A percentile compares a stretch with the other conserved stretches of the same genome.
phyloP scores from a whole-genome alignment of 2,329 filamentous ascomycete genomes.

The Colletotrichum zoysiae region DNA sequence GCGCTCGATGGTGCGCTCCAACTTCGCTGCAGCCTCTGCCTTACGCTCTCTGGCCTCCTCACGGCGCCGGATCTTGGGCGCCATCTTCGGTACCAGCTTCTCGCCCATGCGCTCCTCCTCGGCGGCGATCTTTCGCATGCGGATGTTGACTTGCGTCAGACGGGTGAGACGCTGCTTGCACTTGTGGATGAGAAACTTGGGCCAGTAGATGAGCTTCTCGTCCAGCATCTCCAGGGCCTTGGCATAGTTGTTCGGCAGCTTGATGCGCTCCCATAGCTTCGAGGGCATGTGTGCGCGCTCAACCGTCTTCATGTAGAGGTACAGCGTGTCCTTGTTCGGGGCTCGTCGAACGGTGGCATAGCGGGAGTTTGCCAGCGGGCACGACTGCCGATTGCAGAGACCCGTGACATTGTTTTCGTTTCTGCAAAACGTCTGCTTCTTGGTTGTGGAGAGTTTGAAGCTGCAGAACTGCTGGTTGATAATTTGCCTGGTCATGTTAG shows the following conservation, averaged over 20 bases:
- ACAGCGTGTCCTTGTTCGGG: conserved; percentile 83
- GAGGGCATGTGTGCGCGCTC: conserved; percentile 89
- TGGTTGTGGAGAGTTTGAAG: conserved; percentile 91
- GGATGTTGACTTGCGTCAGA: conserved; percentile 90
- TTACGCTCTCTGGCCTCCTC: conserved; percentile 83
- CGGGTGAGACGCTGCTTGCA: conserved; percentile 96
- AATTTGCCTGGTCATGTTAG: conserved; percentile 69
- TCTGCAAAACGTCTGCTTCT: conserved; percentile 92
- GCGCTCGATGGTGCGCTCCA: conserved; percentile 94
- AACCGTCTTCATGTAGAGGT: conserved; percentile 96
- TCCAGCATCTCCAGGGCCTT: conserved; percentile 91
- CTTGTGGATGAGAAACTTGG: conserved; percentile 92
- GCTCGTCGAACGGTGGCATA: conserved; percentile 93
- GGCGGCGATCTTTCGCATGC: conserved; percentile 82
- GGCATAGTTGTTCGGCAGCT: conserved; percentile 89
- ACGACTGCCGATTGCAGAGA: conserved; percentile 88
- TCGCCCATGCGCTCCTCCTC: conserved; percentile 93
- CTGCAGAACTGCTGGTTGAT: conserved; percentile 96
- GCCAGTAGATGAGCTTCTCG: conserved; percentile 89
- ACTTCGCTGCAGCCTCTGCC: conserved; percentile 86
- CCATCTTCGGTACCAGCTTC: conserved; percentile 86
- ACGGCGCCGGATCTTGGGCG: conserved; percentile 86
- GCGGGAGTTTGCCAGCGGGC: conserved; percentile 89
- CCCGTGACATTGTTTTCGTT: conserved; percentile 92
- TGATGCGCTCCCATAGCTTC: conserved; percentile 95